Evolutionary conservation across 176 grass and related monocot species (phyloP), one percentile per base, ranked within the genome.

Genomic region (Cymbopogon citratus): DNA sequence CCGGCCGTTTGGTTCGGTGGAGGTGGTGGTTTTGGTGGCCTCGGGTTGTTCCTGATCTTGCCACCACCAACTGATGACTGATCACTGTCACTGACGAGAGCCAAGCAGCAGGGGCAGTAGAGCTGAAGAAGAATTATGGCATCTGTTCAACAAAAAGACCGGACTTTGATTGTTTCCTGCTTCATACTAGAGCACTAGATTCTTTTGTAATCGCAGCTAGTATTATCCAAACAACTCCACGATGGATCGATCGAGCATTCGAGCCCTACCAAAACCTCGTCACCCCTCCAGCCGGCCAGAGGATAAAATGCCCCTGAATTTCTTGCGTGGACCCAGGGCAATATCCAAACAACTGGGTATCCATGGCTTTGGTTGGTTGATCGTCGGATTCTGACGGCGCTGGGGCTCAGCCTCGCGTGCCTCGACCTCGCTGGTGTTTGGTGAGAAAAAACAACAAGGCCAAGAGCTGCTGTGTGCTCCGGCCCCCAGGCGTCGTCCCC

Each of bases 171-270:
- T 41, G 24, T 25, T 9, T 56, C 8, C 9, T 51, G 48, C 48
- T 51, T 18, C 41, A 12, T 44, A 44, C 38, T 41, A 41, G 9
- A 41, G 40, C 10, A 41, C 10, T 41, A 41, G 10, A 41, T 71
- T 44, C 24, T 46, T 46, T 27, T 27, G 7, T 41, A 69, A 13
- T 23, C 21, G 15, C 56, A 28, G 19, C 0, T 36, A 49, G 15
- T 51, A 45, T 74, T 21, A 13, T 31, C n/a, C 16, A 74, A 89
- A 76, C 82, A 44, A 71, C 83, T 77, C 83, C 77, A 89, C 64
- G 18, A 16, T 44, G 11, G 34, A 63, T 71, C 12, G 4, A 63
- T 71, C 38, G 10, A 63, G 1, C 29, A 8, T 35, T 5, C 36
- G 31, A 33, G 31, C 31, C 31, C 35, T 61, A 80, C 76, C 70